phyloP scores from a whole-genome alignment of 2,329 filamentous ascomycete species.

The Calonectria hongkongensis region DNA sequence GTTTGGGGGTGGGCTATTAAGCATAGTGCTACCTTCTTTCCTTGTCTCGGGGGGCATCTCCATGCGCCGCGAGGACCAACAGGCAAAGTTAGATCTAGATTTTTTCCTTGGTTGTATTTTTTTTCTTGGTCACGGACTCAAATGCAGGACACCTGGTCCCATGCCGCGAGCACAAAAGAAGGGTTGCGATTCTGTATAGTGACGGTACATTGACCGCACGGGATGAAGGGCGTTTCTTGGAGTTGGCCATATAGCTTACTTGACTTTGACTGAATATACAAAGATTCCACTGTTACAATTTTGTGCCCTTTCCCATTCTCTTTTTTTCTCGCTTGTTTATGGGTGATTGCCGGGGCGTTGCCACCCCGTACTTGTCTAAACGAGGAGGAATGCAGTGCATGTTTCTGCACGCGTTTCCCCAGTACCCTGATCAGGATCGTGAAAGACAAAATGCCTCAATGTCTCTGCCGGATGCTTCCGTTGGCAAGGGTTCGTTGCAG shows the following conservation, averaged over 20 bases:
- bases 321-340: background rate
- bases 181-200: background rate
- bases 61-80: background rate
- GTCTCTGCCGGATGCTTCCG: background rate
- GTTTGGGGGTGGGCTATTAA: background rate
- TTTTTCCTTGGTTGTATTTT: conserved; percentile 14
- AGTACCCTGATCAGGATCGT: background rate
- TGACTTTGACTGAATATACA: conserved; percentile 24
- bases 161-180: conserved; percentile 10
- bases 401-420: background rate
- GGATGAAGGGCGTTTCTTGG: conserved; percentile 19
- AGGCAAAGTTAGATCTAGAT: conserved; percentile 7
- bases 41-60: background rate
- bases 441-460: conserved; percentile 8
- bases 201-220: conserved; percentile 18
- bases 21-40: conserved; percentile 3
- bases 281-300: conserved; percentile 13
- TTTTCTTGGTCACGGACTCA: conserved; percentile 7
- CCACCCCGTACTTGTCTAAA: background rate
- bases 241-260: conserved; percentile 3
- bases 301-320: background rate
- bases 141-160: background rate
- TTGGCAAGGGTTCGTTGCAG: background rate
- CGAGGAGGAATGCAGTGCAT: conserved; percentile 4
- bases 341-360: background rate